Base-by-base conservation (phyloP, 2,329 filamentous ascomycete species). In the Claviceps spartinae region DNA sequence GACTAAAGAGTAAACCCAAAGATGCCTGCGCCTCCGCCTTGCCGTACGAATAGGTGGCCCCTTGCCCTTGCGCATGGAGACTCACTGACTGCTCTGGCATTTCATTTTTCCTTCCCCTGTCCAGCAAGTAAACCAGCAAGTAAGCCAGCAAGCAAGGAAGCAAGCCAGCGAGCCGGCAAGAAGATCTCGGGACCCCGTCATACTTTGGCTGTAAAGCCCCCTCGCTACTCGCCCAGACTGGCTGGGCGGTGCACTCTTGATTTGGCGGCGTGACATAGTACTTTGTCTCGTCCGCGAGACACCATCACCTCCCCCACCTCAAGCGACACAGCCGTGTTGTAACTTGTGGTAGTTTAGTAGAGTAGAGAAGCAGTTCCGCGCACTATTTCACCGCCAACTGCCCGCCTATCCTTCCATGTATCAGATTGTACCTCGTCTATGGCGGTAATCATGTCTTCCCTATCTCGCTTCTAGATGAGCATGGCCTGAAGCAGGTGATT, bases 401-500 rank as follows among this genome's bases (percentile, higher is more conserved):
- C 18, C 26, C 26, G 45, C 36, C 38, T 38, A 40, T 43, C 38
- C 8, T 14, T 41, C 24, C 14, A 44, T 42, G 24, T 51, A 51
- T 42, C 38, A 45, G 20, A 38, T 43, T 22, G 16, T 54, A 26
- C 37, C 22, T 54, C 48, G 43, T 54, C 50, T 52, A 22, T 26
- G 24, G 18, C 30, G 34, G n/a, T 9, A 37, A 38, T 50, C 48
- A 36, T 52, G 53, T 47, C 54, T 47, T 60, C 66, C 60, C 60
- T 61, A 61, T 65, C 60, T 60, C 58, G 60, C 59, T 62, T 67
- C 58, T 58, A 55, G 59, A 59, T 60, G 61, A 58, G 54, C 59
- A 61, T 65, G 62, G 65, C 59, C 63, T 58, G 65, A 66, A 65
- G 59, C 26, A 62, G 58, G 54, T 63, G 64, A 61, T 64, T 65